phyloP scores from a whole-genome alignment of 1,284 basidiomycete genomes.

The Leccinum solheimii region DNA sequence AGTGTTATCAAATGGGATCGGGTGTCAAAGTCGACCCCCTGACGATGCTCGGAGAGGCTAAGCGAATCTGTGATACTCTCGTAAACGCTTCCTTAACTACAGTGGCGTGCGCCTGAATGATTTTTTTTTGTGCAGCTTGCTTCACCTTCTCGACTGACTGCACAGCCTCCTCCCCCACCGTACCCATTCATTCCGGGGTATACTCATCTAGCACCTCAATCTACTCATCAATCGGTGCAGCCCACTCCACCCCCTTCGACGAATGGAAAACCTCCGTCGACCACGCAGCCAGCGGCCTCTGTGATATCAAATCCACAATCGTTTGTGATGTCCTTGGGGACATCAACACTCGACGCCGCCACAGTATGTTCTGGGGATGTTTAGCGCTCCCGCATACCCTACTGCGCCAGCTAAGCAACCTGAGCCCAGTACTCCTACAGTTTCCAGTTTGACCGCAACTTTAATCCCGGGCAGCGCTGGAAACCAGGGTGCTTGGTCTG shows the following conservation, averaged over 20 bases:
- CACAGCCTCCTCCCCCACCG: conserved; percentile 61
- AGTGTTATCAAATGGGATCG: conserved; percentile 74
- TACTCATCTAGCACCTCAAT: conserved; percentile 25
- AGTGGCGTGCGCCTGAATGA: conserved; percentile 14
- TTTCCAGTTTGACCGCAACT: conserved; percentile 20
- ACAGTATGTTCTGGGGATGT: conserved; percentile 44
- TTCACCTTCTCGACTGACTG: conserved; percentile 65
- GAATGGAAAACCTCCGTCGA: conserved; percentile 28
- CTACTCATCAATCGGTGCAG: conserved; percentile 21
- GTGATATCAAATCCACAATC: conserved; percentile 69
- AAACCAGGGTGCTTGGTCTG: conserved; percentile 72
- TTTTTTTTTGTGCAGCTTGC: conserved; percentile 48
- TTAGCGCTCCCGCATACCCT: conserved; percentile 49
- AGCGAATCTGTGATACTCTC: conserved; percentile 71
- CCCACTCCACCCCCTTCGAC: conserved; percentile 33
- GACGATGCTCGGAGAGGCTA: conserved; percentile 69
- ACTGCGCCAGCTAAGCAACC: conserved; percentile 35
- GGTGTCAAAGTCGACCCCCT: conserved; percentile 69
- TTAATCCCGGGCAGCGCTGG: conserved; percentile 42
- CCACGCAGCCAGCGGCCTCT: conserved; percentile 32
- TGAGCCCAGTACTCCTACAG: conserved; percentile 29
- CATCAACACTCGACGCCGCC: conserved; percentile 34
- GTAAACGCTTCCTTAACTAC: conserved; percentile 42
- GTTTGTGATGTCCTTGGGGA: conserved; percentile 66
- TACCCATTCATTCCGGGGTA: conserved; percentile 49